These are phyloP conservation scores for Ammopiptanthus mongolicus DNA, from an alignment of 306 rosid genomes.

Conservation along the genomic window DNA sequence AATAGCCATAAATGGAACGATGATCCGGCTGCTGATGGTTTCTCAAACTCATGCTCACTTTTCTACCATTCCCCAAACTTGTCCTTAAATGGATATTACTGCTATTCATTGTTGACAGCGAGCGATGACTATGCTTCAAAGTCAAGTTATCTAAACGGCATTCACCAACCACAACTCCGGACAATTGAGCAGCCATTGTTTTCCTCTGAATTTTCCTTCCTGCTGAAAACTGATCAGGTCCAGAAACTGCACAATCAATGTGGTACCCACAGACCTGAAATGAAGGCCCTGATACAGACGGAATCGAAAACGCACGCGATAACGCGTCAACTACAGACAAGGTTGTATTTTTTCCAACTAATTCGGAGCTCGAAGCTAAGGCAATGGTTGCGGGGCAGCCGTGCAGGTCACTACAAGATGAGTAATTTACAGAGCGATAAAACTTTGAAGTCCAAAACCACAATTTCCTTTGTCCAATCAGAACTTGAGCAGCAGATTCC, in stretches of 20 bases:
- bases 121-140: constrained; percentile 25
- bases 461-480: constrained; percentile 60
- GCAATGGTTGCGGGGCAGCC: constrained; percentile 26
- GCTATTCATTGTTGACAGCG: constrained; percentile 21
- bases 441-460: constrained; percentile 48
- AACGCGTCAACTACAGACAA: constrained; percentile 66
- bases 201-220: constrained; percentile 30
- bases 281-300: constrained; percentile 69
- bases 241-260: constrained; percentile 41
- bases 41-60: constrained; percentile 65
- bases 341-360: constrained; percentile 38
- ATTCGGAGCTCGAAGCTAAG: constrained; percentile 47
- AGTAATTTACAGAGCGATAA: constrained; percentile 40
- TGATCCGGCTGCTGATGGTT: constrained; percentile 49
- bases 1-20: constrained; percentile 56
- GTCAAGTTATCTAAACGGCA: constrained; percentile 23
- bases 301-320: constrained; percentile 64
- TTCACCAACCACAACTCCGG: constrained; percentile 45
- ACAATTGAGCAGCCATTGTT: constrained; percentile 58
- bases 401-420: constrained; percentile 35
- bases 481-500: constrained; percentile 41
- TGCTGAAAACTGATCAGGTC: constrained; percentile 32
- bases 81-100: constrained; percentile 19
- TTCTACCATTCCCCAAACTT: constrained; percentile 36
- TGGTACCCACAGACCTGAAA: constrained; percentile 69